Base-by-base conservation (phyloP, 257 asterid species). In the Solanum microdontum region DNA sequence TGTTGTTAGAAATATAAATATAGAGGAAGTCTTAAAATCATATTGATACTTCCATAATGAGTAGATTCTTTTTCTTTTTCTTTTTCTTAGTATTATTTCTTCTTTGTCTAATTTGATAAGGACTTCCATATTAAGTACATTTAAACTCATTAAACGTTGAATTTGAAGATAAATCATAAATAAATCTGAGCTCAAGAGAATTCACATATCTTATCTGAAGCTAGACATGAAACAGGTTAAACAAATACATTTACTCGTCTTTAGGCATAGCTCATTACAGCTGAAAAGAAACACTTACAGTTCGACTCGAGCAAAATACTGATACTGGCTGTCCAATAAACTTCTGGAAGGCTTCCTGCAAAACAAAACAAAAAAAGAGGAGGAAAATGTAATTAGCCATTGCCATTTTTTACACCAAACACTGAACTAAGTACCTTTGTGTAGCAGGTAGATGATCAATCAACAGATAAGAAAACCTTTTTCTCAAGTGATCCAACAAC, bases 281-380 rank as follows among this genome's bases (percentile, higher is more conserved):
- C 39, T 68, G 24, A 3, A 10, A 77, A 13, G 10, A 86, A 83
- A 66, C 62, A 82, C 98, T 97, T 91, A 97, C 99, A 58, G 99
- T 95, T 88, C 98, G 93, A 87, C 99, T 95, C 6, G 99, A 94
- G 92, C 99, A 97, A 90, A 92, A 94, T 86, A 95, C 48, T 24
- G 96, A 88, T 84, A 94, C 99, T 3, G 99, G 98, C 89, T 94
- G 95, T 60, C 99, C 99, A 68, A 95, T 86, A 58, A 95, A 95
- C 85, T 92, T 95, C 12, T 86, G 88, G 88, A 95, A 97, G 28
- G 98, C 99, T 26, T 93, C 97, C 99, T 97, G 87, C 60, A 64
- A 11, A 23, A 66, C 13, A 17, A 70, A 8, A 72, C 58, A 86
- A 23, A 51, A 51, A 14, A 2, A 43, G 36, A 1, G 73, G 74